A percentile compares a stretch with the other conserved stretches of the same genome.
phyloP scores from a whole-genome alignment of 169 alveolate genomes.

The Babesia gibsoni region DNA sequence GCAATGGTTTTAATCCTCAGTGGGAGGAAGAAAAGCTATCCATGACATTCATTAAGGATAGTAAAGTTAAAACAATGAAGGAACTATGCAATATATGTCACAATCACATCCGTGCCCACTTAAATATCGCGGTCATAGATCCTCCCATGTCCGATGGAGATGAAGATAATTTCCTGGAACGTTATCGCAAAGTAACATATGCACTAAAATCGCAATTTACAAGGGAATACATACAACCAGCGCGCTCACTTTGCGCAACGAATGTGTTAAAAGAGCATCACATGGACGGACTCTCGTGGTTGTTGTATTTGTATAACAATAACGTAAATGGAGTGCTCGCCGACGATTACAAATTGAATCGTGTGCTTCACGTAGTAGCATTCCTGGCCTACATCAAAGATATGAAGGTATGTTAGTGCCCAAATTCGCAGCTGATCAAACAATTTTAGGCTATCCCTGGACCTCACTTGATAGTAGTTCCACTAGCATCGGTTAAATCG shows the following conservation, averaged over 20 bases:
- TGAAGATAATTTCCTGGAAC: constrained; percentile 77
- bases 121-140: not conserved
- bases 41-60: not conserved
- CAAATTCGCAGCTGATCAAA: not conserved
- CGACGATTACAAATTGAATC: constrained; percentile 61
- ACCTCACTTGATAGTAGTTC: constrained; percentile 93
- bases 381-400: constrained; percentile 26
- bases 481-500: constrained; percentile 91
- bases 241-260: constrained; percentile 77
- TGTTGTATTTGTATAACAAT: constrained; percentile 91
- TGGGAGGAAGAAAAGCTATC: too few relatives aligned
- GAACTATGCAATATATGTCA: not conserved
- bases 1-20: too few relatives aligned
- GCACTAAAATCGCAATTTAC: constrained; percentile 74
- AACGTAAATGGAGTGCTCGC: constrained; percentile 88
- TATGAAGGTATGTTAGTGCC: not conserved
- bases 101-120: not conserved
- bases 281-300: constrained; percentile 91
- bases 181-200: constrained; percentile 89
- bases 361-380: not conserved
- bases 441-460: constrained; percentile 82
- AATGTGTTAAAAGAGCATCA: constrained; percentile 86
- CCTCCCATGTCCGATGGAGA: not conserved
- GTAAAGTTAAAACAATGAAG: not conserved
- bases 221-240: constrained; percentile 1